phyloP scores from a whole-genome alignment of 1,284 basidiomycete species.

The Marasmius tenuissimus region DNA sequence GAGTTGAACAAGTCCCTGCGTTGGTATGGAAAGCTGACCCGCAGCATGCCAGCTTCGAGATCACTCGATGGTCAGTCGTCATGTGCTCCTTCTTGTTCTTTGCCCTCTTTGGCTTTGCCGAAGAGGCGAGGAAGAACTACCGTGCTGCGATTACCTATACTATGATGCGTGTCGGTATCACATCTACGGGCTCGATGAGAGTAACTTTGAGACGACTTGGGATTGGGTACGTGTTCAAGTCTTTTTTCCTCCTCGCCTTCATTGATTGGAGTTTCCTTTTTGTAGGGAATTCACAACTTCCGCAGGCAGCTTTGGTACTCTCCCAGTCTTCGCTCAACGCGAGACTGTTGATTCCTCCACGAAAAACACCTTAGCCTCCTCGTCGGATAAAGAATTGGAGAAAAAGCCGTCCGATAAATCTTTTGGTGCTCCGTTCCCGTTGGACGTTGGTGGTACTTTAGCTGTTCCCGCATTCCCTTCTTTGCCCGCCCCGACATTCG shows the following conservation, averaged over 20 bases:
- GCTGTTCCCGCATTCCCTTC: conserved; percentile 29
- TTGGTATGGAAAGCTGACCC: conserved; percentile 25
- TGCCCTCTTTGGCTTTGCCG: conserved; percentile 30
- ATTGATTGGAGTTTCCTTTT: not conserved
- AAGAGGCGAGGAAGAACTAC: conserved; percentile 28
- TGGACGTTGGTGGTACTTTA: conserved; percentile 37
- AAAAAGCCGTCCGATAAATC: conserved; percentile 30
- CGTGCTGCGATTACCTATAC: not conserved
- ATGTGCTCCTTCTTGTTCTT: conserved; percentile 29
- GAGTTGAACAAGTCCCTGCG: conserved; percentile 26
- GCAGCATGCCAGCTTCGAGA: conserved; percentile 14
- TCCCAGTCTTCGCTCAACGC: conserved; percentile 43
- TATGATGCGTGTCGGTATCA: conserved; percentile 7
- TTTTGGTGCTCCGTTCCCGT: conserved; percentile 33
- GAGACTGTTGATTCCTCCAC: conserved; percentile 45
- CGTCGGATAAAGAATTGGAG: conserved; percentile 24
- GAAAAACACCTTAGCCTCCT: conserved; percentile 26
- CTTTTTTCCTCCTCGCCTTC: not conserved
- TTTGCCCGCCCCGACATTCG: conserved; percentile 19
- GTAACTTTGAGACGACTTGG: not conserved
- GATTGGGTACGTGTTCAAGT: conserved; percentile 1
- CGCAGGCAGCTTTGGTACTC: conserved; percentile 20
- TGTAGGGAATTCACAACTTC: conserved; percentile 15
- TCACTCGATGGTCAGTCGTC: conserved; percentile 23
- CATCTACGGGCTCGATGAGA: conserved; percentile 6